phyloP scores from a whole-genome alignment of 2,329 filamentous ascomycete species.

The Aspergillus fumigatiaffinis region DNA sequence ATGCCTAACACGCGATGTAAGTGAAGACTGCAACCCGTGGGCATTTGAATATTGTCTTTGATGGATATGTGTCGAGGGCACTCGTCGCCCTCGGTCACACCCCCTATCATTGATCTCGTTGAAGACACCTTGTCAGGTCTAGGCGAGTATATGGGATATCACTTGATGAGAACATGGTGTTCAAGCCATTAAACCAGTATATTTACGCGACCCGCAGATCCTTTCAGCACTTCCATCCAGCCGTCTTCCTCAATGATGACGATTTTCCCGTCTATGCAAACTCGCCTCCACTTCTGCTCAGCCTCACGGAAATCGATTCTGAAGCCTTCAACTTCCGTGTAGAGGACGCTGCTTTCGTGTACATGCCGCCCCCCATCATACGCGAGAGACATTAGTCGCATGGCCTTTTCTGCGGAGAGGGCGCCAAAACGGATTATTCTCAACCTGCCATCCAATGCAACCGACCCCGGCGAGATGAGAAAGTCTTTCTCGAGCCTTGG shows the following conservation, averaged over 20 bases:
- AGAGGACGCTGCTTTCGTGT: constrained; percentile 57
- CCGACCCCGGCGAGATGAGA: constrained; percentile 70
- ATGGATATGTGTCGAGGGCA: neutral
- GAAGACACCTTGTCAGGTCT: neutral
- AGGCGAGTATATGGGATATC: neutral
- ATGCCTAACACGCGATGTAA: too few relatives aligned
- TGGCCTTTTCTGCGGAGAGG: constrained; percentile 60
- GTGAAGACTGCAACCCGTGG: too few relatives aligned
- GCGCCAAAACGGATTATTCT: constrained; percentile 72
- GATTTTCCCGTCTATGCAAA: constrained; percentile 91
- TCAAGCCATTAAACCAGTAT: constrained; percentile 12
- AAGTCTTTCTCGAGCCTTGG: constrained; percentile 80
- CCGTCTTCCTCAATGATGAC: constrained; percentile 68
- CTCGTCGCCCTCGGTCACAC: neutral
- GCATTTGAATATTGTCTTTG: neutral
- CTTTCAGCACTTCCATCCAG: constrained; percentile 59
- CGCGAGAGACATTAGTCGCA: constrained; percentile 69
- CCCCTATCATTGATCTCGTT: neutral
- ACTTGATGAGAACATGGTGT: neutral
- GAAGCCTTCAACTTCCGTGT: constrained; percentile 66
- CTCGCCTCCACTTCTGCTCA: constrained; percentile 65
- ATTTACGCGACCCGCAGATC: constrained; percentile 19
- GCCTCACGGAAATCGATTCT: constrained; percentile 64
- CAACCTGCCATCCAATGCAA: constrained; percentile 67
- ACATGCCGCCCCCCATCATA: constrained; percentile 57